Percentiles rank a stretch among this genome's conserved stretches.
These are phyloP conservation scores for Naganishia vaughanmartiniae DNA, from an alignment of 768 basidiomycete genomes.

Conservation along the genomic window DNA sequence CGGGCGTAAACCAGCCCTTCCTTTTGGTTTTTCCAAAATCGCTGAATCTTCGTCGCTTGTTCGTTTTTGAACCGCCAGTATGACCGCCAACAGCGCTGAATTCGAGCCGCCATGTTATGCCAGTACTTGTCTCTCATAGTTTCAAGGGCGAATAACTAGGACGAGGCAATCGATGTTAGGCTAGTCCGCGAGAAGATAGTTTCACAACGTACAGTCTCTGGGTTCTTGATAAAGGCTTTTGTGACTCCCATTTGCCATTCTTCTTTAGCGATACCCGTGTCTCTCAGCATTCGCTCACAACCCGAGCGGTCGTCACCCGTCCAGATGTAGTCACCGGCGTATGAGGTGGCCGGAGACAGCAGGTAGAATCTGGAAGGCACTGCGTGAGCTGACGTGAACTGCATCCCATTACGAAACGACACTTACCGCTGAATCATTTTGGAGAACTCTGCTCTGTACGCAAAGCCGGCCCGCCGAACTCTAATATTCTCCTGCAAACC, in stretches of 20 bases:
- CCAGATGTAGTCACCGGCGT: conserved; percentile 99
- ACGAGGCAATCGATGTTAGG: background rate
- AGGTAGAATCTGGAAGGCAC: conserved; percentile 68
- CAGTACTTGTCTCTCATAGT: conserved; percentile 99
- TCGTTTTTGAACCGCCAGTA: conserved; percentile 94
- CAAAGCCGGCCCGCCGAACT: conserved; percentile 94
- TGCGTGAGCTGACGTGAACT: background rate
- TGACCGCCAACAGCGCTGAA: conserved; percentile 93
- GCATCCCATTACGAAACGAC: conserved; percentile 30
- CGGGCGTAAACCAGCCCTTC: conserved; percentile 84
- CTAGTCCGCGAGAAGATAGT: background rate
- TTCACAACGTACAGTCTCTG: conserved; percentile 72
- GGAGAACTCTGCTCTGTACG: conserved; percentile 95
- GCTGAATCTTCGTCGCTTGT: conserved; percentile 88
- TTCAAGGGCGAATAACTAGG: conserved; percentile 90
- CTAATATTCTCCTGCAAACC: conserved; percentile 98
- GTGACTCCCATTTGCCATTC: conserved; percentile 99
- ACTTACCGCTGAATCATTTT: conserved; percentile 86
- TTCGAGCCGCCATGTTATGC: conserved; percentile 98
- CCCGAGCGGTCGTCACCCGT: conserved; percentile 82
- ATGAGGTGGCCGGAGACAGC: conserved; percentile 88
- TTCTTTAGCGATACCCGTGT: conserved; percentile 91
- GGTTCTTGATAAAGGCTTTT: conserved; percentile 99
- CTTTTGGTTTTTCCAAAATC: conserved; percentile 99
- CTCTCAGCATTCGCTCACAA: conserved; percentile 85